Evolutionary conservation across 345 rosid species (phyloP), one percentile per base, ranked within the genome.

Genomic region (Hibiscus mutabilis): DNA sequence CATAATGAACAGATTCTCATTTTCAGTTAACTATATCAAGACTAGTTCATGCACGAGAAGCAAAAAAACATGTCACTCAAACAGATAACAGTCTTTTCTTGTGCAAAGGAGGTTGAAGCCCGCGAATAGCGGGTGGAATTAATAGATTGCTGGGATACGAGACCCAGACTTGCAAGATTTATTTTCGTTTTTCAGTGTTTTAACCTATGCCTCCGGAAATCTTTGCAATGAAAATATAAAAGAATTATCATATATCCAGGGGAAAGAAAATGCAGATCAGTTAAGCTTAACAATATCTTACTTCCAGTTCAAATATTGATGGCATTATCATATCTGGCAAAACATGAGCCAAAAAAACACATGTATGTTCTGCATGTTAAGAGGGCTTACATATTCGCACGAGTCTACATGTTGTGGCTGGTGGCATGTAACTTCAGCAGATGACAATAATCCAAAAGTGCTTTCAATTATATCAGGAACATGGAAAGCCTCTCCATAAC

Each of bases 381-480:
- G 24, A 53, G 66, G 8, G 61, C 97, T 88, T 88, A 90, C 99
- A 79, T 87, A 78, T 84, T 90, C 97, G 46, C 85, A 78, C 3
- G 86, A 84, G 77, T 89, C 87, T 73, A 85, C 88, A 29, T 80
- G 75, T 64, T 86, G 85, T 46, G 88, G 82, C 77, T 79, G 87
- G 51, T 84, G 92, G 73, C 86, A 83, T 40, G 96, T 84, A 31
- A 91, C 95, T 70, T 91, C 91, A 13, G 93, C 89, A 68, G 86
- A 88, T 9, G 97, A 86, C 77, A 96, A 82, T 56, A 92, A 77
- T 70, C 97, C 96, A 1, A 83, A 91, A 18, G 93, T 96, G 78
- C 98, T 92, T 81, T 96, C 99, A 19, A 96, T 91, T 68, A 92
- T 88, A 66, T 96, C 98, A 27, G 99, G 98, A 12, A 89, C 89